Evolutionary conservation across 352 stramenopile species (phyloP).

Genomic region (Globisporangium ultimum): DNA sequence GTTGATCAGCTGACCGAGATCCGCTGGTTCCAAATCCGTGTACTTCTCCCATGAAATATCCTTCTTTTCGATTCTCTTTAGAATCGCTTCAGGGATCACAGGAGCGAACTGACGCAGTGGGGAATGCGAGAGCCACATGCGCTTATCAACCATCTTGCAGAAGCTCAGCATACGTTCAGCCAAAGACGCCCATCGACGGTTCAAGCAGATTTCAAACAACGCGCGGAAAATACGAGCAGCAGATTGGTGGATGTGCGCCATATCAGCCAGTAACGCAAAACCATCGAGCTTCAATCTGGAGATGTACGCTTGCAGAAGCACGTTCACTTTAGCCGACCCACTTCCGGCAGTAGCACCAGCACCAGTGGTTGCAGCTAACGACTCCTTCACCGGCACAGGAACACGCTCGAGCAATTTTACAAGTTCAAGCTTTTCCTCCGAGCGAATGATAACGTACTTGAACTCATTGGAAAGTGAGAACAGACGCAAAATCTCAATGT

Average conservation of each 20-base stretch:
- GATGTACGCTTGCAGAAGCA: slow-evolving; percentile 99
- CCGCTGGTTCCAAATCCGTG: slow-evolving; percentile 95
- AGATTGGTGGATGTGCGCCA: slow-evolving; percentile 99
- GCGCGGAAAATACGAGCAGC: slow-evolving; percentile 97
- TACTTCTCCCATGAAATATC: slow-evolving; percentile 99
- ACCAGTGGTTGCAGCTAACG: slow-evolving; percentile 46
- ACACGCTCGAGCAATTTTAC: slow-evolving; percentile 96
- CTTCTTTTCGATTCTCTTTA: slow-evolving; percentile 98
- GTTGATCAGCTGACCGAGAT: slow-evolving; percentile 97
- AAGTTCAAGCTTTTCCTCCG: slow-evolving; percentile 99
- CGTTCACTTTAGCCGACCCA: slow-evolving; percentile 97
- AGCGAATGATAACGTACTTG: slow-evolving; percentile 96
- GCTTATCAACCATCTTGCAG: slow-evolving; percentile 99
- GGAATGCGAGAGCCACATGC: slow-evolving; percentile 97
- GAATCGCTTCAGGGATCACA: slow-evolving; percentile 93
- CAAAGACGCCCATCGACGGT: slow-evolving; percentile 93
- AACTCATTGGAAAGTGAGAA: slow-evolving; percentile 99
- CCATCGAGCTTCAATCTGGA: slow-evolving; percentile 96
- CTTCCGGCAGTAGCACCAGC: slow-evolving; percentile 39
- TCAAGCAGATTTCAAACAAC: slow-evolving; percentile 99
- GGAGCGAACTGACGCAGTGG: slow-evolving; percentile 96
- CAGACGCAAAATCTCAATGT: slow-evolving; percentile 99
- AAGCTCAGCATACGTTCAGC: slow-evolving; percentile 95
- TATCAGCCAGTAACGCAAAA: slow-evolving; percentile 98
- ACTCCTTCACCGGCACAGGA: slow-evolving; percentile 98